Conservation (phyloP, 192 early-diverging fungal genomes). For the Coemansia sp. region DNA sequence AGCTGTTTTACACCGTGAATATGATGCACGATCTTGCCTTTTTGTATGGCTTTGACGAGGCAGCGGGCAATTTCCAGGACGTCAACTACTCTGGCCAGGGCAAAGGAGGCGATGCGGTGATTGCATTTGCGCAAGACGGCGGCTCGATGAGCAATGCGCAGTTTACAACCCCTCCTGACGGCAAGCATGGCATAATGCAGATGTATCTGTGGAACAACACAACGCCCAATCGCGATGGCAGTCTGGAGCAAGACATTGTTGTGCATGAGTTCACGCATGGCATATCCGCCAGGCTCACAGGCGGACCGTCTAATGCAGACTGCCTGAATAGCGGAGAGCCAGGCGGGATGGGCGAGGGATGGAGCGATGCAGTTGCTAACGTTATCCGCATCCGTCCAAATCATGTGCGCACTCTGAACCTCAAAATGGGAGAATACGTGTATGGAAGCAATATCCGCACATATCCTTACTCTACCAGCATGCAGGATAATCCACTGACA, state of each 20-base stretch:
- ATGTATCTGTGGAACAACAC: slow-evolving; percentile 91
- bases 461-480: slow-evolving; percentile 72
- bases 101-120: slow-evolving; percentile 14
- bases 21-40: slow-evolving; percentile 85
- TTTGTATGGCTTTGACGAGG: slow-evolving; percentile 88
- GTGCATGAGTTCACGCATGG: slow-evolving; percentile 94
- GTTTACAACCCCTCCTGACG: slow-evolving; percentile 92
- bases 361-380: slow-evolving; percentile 90
- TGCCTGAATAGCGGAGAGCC: slow-evolving; percentile 88
- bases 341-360: slow-evolving; percentile 95
- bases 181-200: slow-evolving; percentile 81
- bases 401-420: not conserved
- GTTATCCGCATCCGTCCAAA: slow-evolving; percentile 63
- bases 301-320: slow-evolving; percentile 83
- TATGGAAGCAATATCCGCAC: slow-evolving; percentile 79
- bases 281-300: slow-evolving; percentile 84
- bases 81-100: slow-evolving; percentile 78
- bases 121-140: slow-evolving; percentile 6
- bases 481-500: slow-evolving; percentile 74
- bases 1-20: slow-evolving; percentile 93
- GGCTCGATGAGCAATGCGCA: slow-evolving; percentile 74
- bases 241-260: slow-evolving; percentile 85
- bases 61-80: slow-evolving; percentile 91
- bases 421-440: slow-evolving; percentile 67
- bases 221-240: slow-evolving; percentile 73